Evolutionary conservation across 352 stramenopile species (phyloP), one percentile per base, ranked within the genome.

Genomic region (Globisporangium iwayamae): DNA sequence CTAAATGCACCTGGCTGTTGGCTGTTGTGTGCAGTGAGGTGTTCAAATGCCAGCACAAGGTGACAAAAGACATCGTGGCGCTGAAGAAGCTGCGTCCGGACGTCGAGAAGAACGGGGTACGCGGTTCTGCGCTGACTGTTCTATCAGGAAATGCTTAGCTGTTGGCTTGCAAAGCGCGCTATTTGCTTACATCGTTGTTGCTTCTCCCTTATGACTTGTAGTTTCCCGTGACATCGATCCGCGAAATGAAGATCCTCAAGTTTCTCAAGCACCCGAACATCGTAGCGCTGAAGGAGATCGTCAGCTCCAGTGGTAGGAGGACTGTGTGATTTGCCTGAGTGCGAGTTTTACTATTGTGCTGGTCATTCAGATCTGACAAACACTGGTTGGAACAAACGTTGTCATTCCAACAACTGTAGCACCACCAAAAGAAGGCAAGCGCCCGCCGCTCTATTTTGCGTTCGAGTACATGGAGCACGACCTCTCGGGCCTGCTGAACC

Each of bases 221-320:
- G 87, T 95, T 99, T 57, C 96, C 96, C 1, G 78, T 97, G 39
- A 98, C 94, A 28, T 97, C 97, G 13, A 96, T 99, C 60, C 89
- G 96, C 14, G 96, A 99, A 71, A 99, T 99, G 73, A 98, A 98
- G 79, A 98, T 99, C 53, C 76, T 99, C 4, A 98, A 98, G 74
- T 85, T 92, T 41, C 76, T 99, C 0, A 89, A 89, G 39, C 96
- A 99, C 67, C 88, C 89, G 14, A 98, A 98, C 73, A 87, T 99
- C 52, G 73, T 99, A n/a, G 76, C 89, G 38, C 83, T 99, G 60
- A 92, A 98, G 60, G 96, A 99, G 67, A 97, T 99, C 62, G 94
- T 99, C 22, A 93, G 84, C 13, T 91, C 85, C 2, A 90, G 68
- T 60, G 80, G 83, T 91, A 72, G 57, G 60, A 54, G 10, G 11